Conservation (phyloP, 768 basidiomycete species). For the Tephrocybe sp. region DNA sequence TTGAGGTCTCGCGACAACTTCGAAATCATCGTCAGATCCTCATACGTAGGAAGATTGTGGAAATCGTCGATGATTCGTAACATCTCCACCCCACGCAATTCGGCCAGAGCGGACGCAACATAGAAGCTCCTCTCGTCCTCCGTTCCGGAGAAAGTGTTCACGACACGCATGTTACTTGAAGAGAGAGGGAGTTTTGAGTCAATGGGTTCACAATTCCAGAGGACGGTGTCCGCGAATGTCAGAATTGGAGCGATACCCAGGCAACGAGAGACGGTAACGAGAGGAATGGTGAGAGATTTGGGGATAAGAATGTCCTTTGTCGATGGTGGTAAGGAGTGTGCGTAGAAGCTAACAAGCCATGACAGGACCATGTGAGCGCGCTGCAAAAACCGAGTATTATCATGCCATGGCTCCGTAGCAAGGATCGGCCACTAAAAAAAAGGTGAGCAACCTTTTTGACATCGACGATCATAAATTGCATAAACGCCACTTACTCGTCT, state of each 20-base stretch:
- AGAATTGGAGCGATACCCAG: slow-evolving; percentile 91
- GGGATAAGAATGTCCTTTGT: slow-evolving; percentile 61
- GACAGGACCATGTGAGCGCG: slow-evolving; percentile 89
- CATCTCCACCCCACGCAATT: slow-evolving; percentile 85
- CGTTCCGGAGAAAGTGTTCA: slow-evolving; percentile 79
- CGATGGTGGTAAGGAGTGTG: slow-evolving; percentile 67
- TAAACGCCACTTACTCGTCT: slow-evolving; percentile 51
- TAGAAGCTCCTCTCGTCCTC: slow-evolving; percentile 88
- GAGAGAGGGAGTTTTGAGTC: slow-evolving; percentile 60
- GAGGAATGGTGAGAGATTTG: slow-evolving; percentile 71
- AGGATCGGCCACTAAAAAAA: slow-evolving; percentile 68
- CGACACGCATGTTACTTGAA: slow-evolving; percentile 71
- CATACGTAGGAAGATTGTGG: slow-evolving; percentile 67
- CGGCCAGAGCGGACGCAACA: slow-evolving; percentile 77
- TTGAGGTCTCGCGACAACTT: slow-evolving; percentile 74
- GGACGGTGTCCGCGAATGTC: slow-evolving; percentile 94
- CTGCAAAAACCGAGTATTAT: slow-evolving; percentile 63
- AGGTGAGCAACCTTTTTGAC: slow-evolving; percentile 13
- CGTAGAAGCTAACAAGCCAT: slow-evolving; percentile 89
- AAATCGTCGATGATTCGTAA: slow-evolving; percentile 88
- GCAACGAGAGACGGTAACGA: slow-evolving; percentile 70
- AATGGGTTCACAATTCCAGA: slow-evolving; percentile 84
- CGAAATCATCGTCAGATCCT: slow-evolving; percentile 60
- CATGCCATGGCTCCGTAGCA: slow-evolving; percentile 48
- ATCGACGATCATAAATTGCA: slow-evolving; percentile 2